Evolutionary conservation across 2,329 filamentous ascomycete species (phyloP), one percentile per base, ranked within the genome.

Genomic region (Fusarium bulbicola): DNA sequence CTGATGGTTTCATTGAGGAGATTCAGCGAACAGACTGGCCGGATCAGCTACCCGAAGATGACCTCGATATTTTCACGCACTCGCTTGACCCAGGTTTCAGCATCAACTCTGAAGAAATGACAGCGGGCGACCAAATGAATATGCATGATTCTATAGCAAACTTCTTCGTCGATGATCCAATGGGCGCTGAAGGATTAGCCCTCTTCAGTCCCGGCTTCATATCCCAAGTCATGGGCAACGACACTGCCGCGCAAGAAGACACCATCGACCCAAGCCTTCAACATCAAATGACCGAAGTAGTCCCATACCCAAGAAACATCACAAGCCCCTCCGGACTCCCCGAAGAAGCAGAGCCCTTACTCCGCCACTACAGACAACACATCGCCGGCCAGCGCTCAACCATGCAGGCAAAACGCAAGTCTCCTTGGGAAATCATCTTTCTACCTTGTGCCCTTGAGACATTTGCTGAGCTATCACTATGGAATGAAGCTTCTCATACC

Each of bases 391-490:
- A 79, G 77, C 61, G 68, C 1, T 64, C 15, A 63, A 79, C 56
- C 42, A 78, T 59, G 78, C 81, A 74, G 16, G 67, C 76, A 11
- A 75, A 73, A 28, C 79, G 79, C 6, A 84, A 83, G 59, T 84
- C 84, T 1, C 84, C 84, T 0, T 85, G 84, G 84, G 81, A 85
- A 50, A 74, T 84, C 0, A 79, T 86, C 0, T 82, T 85, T 24
- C 73, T 85, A 1, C 83, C 84, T 1, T 81, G 83, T 47, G 81
- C 81, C 0, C 82, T 85, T 5, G 80, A 82, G 37, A 83, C 82
- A 0, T 79, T 85, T 49, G 84, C 84, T 4, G 82, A 84, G 46
- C 63, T 85, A 2, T 81, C 82, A 0, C 74, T 86, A 2, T 84
- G 82, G 46, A 84, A 85, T 20, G 67, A 74, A 3, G 74, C 83